Evolutionary conservation across 192 early-diverging fungal genomes (phyloP).

Genomic region (Coemansia sp.): DNA sequence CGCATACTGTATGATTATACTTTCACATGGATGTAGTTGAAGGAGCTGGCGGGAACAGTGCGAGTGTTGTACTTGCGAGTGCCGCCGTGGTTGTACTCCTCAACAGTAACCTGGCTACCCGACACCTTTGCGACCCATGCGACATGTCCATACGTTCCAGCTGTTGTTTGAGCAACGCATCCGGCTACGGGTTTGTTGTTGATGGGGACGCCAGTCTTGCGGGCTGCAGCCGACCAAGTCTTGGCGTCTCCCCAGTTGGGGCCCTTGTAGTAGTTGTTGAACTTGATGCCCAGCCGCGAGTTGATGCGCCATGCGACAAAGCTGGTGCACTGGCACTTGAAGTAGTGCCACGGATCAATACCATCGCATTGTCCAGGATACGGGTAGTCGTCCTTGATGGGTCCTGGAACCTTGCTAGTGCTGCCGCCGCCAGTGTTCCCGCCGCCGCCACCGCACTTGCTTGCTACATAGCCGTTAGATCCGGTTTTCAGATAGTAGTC

Average conservation of each 20-base stretch:
- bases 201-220: constrained; percentile 20
- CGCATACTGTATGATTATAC: not conserved
- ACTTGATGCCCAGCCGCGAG: constrained; percentile 24
- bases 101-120: constrained; percentile 31
- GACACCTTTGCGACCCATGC: constrained; percentile 49
- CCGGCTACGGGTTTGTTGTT: constrained; percentile 26
- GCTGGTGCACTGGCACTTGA: constrained; percentile 47
- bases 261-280: constrained; percentile 44
- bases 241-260: constrained; percentile 5
- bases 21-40: constrained; percentile 44
- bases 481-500: constrained; percentile 25
- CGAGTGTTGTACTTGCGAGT: constrained; percentile 12
- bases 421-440: constrained; percentile 6
- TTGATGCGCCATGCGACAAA: constrained; percentile 30
- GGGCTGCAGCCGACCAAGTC: not conserved
- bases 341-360: constrained; percentile 36
- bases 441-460: constrained; percentile 11
- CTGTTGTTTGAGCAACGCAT: constrained; percentile 24
- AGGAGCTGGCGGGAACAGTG: constrained; percentile 17
- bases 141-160: constrained; percentile 31
- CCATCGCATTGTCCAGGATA: constrained; percentile 27
- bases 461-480: constrained; percentile 18
- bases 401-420: constrained; percentile 27
- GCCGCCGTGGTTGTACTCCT: constrained; percentile 39
- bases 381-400: constrained; percentile 45